Percentiles rank a stretch among this genome's conserved stretches.
phyloP scores from a whole-genome alignment of 176 grass and related monocot genomes.

The Oryza rufipogon region DNA sequence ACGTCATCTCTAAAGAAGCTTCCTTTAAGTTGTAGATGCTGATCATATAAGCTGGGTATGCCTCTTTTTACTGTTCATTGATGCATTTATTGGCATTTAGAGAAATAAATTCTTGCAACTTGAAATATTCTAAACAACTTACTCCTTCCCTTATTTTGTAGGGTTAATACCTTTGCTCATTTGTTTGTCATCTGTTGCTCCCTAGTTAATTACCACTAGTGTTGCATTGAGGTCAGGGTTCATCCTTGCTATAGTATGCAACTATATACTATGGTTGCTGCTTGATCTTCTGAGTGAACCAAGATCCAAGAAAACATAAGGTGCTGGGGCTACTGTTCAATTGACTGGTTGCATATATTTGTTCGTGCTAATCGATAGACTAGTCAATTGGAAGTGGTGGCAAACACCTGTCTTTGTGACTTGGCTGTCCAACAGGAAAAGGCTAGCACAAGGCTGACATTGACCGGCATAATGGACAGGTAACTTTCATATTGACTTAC shows the following conservation, averaged over 20 bases:
- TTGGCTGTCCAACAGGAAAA: constrained; percentile 29
- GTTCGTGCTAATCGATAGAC: background rate
- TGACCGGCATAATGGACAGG: constrained; percentile 61
- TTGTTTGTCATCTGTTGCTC: constrained; percentile 30
- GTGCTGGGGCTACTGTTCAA: constrained; percentile 8
- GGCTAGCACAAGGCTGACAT: constrained; percentile 7
- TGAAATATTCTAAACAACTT: constrained; percentile 38
- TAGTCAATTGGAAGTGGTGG: constrained; percentile 25
- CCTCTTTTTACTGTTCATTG: constrained; percentile 1
- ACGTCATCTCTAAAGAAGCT: constrained; percentile 46
- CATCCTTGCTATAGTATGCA: constrained; percentile 28
- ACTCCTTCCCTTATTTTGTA: constrained; percentile 27
- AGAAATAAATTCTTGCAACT: constrained; percentile 30
- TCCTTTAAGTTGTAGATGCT: constrained; percentile 35
- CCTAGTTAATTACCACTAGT: constrained; percentile 50
- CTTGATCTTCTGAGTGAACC: constrained; percentile 19
- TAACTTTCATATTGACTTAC: constrained; percentile 40
- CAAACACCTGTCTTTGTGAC: constrained; percentile 25
- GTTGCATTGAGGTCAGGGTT: constrained; percentile 43
- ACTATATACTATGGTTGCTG: constrained; percentile 24
- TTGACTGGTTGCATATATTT: background rate
- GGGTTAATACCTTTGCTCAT: constrained; percentile 58
- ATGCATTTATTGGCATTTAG: background rate
- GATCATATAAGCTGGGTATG: constrained; percentile 46
- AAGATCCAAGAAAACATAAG: constrained; percentile 18